These are phyloP conservation scores for Monilinia fructigena DNA, from an alignment of 2,329 filamentous ascomycete genomes.

Conservation along the genomic window DNA sequence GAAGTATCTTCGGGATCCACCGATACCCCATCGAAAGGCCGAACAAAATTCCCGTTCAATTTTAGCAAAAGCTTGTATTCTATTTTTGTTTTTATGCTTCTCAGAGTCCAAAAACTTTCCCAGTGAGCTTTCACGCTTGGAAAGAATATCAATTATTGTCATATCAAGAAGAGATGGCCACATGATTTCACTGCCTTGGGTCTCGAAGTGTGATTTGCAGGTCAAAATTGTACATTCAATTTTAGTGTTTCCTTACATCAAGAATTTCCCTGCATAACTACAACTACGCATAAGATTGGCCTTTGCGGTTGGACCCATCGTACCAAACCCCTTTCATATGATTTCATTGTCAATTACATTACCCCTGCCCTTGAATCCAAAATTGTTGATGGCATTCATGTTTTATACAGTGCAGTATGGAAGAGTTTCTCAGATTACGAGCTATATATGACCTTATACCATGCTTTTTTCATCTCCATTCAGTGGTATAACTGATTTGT, in stretches of 20 bases:
- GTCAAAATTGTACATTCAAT: background rate
- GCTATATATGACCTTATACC: background rate
- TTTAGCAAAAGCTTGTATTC: background rate
- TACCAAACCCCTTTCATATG: background rate
- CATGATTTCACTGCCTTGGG: background rate
- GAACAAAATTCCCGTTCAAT: background rate
- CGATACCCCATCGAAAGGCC: background rate
- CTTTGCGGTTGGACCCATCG: slow-evolving; percentile 1
- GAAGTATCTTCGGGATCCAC: background rate
- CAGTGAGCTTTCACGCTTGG: background rate
- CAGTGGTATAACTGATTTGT: no score
- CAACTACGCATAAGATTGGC: background rate
- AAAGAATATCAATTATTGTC: background rate
- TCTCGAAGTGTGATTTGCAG: no score
- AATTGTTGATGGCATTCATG: background rate
- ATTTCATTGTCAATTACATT: background rate
- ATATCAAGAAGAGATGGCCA: background rate
- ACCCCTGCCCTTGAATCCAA: background rate
- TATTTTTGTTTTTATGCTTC: background rate
- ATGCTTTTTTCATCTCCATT: background rate
- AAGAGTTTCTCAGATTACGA: background rate
- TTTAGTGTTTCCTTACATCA: background rate
- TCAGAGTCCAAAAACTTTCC: background rate
- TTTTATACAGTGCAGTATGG: background rate
- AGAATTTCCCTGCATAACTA: background rate